These are phyloP conservation scores for Cinnamomum chago DNA, from an alignment of 164 flowering plant species.

Conservation along the genomic window DNA sequence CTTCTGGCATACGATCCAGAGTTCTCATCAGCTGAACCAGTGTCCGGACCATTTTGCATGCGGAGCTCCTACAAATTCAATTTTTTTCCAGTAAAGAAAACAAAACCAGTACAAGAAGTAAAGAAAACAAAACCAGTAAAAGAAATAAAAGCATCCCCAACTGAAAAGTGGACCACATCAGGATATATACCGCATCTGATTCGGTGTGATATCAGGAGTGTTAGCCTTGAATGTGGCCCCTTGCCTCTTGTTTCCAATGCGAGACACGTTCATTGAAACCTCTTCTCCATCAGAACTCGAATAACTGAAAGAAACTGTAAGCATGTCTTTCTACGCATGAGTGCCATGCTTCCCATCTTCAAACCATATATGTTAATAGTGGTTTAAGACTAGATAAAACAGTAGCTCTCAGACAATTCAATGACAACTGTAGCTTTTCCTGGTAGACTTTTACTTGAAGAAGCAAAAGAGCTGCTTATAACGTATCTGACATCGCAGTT, in stretches of 20 bases:
- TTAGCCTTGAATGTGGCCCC: slow-evolving; percentile 75
- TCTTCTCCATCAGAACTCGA: slow-evolving; percentile 65
- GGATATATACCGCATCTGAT: slow-evolving; percentile 65
- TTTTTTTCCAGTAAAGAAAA: neutral
- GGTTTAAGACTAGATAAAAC: too few relatives aligned
- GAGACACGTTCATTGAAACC: slow-evolving; percentile 79
- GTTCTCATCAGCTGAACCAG: slow-evolving; percentile 94
- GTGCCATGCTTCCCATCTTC: neutral
- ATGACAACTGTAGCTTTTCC: too few relatives aligned
- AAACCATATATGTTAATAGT: too few relatives aligned
- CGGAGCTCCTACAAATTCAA: slow-evolving; percentile 65
- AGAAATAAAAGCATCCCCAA: neutral
- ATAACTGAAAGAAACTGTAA: slow-evolving; percentile 90
- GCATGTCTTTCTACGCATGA: neutral
- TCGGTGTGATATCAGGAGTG: slow-evolving; percentile 72
- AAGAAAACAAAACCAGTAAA: neutral
- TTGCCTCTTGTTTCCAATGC: slow-evolving; percentile 65
- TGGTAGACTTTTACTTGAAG: too few relatives aligned
- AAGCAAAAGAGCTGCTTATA: too few relatives aligned
- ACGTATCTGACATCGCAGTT: too few relatives aligned
- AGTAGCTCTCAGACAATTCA: too few relatives aligned
- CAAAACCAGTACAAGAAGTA: neutral
- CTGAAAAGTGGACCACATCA: neutral
- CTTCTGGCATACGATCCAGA: slow-evolving; percentile 88
- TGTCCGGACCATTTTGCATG: slow-evolving; percentile 94